Base-by-base conservation (phyloP, 2,329 filamentous ascomycete species). In the Fusarium fujikuroi region DNA sequence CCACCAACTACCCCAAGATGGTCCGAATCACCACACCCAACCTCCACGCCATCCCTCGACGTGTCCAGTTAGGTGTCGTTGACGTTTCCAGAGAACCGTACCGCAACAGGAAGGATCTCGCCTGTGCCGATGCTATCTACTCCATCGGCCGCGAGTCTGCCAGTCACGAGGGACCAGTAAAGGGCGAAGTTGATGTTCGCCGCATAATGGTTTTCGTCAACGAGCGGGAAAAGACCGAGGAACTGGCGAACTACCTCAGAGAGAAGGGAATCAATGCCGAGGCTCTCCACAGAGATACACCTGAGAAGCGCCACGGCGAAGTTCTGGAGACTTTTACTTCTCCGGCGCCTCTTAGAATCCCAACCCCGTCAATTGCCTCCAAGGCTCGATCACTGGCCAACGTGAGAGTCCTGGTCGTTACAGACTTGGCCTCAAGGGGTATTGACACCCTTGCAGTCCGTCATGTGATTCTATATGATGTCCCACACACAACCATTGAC, bases 401-500 rank as follows among this genome's bases (percentile, higher is more conserved):
- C 79, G 95, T 93, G 49, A 97, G 95, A 81, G 95, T 97, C 16
- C 89, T 99, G 43, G 95, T 99, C 7, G 96, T 95, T 18, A 99
- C 96, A 1, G 96, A 99, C 81, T 84, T 99, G 65, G 94, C 94
- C 9, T 97, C 95, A 10, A 87, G 96, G 75, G 96, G 96, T 71
- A 97, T 99, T 77, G 96, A 99, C 81, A 99, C 96, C 0, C 84
- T 98, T 36, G 92, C 94, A 23, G 95, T 98, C 23, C 89, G 93
- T 64, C 94, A 97, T 75, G 96, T 99, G 59, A 92, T 99, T 61
- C 84, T 99, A 32, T 98, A 97, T 81, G 95, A 99, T 80, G 95
- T 99, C n/a, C 96, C 96, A 9, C 95, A 98, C 80, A 97, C 94
- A 0, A 97, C 95, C 0, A 97, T 99, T 68, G 97, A 99, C 82